These are phyloP conservation scores for Monosporascus sp. DNA, from an alignment of 2,329 filamentous ascomycete genomes.

Conservation along the genomic window DNA sequence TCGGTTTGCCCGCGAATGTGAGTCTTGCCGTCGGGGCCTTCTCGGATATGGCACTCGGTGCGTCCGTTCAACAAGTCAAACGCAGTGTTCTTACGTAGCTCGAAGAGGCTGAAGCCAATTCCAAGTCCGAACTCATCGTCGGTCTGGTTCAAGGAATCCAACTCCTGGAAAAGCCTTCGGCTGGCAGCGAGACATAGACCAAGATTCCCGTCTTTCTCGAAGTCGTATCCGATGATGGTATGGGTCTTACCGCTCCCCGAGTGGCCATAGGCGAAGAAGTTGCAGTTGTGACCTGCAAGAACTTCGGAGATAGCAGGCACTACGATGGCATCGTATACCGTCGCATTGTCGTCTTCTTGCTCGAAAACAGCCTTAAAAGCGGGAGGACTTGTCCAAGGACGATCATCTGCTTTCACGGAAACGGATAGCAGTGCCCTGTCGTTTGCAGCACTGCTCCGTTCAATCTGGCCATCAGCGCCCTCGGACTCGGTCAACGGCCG, in stretches of 20 bases:
- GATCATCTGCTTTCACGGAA: background rate
- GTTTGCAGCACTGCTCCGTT: no score
- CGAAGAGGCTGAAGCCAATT: conserved; percentile 34
- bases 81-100: conserved; percentile 35
- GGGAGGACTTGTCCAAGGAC: conserved; percentile 14
- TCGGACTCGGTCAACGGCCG: no score
- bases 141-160: conserved; percentile 21
- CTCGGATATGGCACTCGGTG: conserved; percentile 33
- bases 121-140: conserved; percentile 19
- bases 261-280: conserved; percentile 38
- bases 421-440: no score
- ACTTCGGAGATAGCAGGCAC: conserved; percentile 28
- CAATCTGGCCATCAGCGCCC: no score
- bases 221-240: conserved; percentile 34
- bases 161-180: conserved; percentile 19
- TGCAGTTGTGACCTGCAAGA: conserved; percentile 31
- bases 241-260: conserved; percentile 22
- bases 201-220: conserved; percentile 25
- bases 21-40: conserved; percentile 33
- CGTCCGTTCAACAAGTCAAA: conserved; percentile 36
- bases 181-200: conserved; percentile 33
- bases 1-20: conserved; percentile 39
- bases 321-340: conserved; percentile 24
- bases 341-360: conserved; percentile 14
- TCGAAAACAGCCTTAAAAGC: conserved; percentile 24